phyloP scores from a whole-genome alignment of 2,329 filamentous ascomycete species.

The Ophiostoma triangulosporum region DNA sequence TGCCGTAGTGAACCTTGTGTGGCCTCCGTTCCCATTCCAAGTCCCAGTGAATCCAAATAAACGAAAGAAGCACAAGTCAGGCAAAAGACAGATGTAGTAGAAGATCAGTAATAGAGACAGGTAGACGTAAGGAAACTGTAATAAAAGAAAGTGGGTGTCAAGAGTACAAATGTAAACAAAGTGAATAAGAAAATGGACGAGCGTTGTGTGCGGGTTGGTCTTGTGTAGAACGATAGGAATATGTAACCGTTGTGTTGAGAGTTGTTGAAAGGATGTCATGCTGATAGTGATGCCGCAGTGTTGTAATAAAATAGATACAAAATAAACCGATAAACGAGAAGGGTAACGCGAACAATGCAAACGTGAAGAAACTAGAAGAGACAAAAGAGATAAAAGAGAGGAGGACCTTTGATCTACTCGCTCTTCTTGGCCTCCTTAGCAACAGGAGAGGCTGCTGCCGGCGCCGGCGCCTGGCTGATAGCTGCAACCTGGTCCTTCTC shows the following conservation, averaged over 20 bases:
- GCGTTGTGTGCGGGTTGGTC: constrained; percentile 2
- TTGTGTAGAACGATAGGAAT: constrained; percentile 2
- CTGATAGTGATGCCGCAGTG: not conserved
- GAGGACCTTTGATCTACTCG: not conserved
- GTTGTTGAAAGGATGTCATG: not conserved
- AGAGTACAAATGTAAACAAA: not conserved
- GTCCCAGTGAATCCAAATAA: not conserved
- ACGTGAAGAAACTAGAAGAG: not conserved
- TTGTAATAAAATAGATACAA: not conserved
- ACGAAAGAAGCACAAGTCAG: not conserved
- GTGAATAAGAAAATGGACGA: not conserved
- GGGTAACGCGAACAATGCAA: not conserved
- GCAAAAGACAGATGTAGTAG: not conserved
- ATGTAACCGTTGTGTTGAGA: too few species aligned
- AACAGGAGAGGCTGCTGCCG: constrained; percentile 10
- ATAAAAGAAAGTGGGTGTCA: not conserved
- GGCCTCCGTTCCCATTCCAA: not conserved
- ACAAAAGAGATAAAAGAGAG: not conserved
- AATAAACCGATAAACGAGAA: not conserved
- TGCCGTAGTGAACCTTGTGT: not conserved
- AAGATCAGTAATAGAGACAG: not conserved
- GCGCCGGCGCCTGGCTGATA: constrained; percentile 23
- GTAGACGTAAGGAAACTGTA: not conserved
- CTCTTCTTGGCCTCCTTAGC: constrained; percentile 21
- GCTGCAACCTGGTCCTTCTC: constrained; percentile 35